These are phyloP conservation scores for Raddia guianensis DNA, from an alignment of 176 grass and related monocot genomes.

Conservation along the genomic window DNA sequence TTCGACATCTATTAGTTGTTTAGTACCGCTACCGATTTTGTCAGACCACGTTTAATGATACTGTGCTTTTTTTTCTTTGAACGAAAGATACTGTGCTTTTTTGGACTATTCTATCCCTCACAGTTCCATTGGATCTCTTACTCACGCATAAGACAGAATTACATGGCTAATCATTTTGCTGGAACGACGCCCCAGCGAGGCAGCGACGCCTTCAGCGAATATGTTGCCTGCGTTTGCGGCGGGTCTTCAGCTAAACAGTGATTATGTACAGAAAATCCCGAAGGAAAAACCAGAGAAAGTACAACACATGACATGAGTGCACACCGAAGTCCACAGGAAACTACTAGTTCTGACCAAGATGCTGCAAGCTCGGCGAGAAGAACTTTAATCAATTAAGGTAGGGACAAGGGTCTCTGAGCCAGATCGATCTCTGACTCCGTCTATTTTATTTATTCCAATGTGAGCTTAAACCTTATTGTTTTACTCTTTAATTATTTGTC, in stretches of 20 bases:
- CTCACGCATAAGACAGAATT: not conserved
- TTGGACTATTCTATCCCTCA: too few relatives aligned
- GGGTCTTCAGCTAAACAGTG: constrained; percentile 54
- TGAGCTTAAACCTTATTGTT: constrained; percentile 20
- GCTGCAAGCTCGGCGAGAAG: constrained; percentile 8
- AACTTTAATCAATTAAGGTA: constrained; percentile 29
- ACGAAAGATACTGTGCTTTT: too few relatives aligned
- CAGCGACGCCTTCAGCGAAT: constrained; percentile 4
- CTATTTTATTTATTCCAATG: constrained; percentile 44
- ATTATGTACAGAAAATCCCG: not conserved
- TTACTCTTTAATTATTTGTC: constrained; percentile 27
- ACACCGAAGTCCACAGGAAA: constrained; percentile 50
- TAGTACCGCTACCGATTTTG: too few relatives aligned
- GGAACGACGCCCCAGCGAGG: not conserved
- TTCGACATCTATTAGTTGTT: too few relatives aligned
- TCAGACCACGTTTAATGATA: too few relatives aligned
- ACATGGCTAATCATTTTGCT: not conserved
- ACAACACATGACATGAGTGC: constrained; percentile 31
- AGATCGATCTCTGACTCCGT: constrained; percentile 41
- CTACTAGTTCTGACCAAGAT: constrained; percentile 46
- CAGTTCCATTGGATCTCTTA: not conserved
- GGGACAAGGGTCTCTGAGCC: constrained; percentile 47
- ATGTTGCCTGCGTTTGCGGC: constrained; percentile 54
- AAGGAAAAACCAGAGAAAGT: constrained; percentile 7
- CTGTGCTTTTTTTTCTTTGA: too few relatives aligned